A percentile compares a stretch with the other conserved stretches of the same genome.
phyloP scores from a whole-genome alignment of 1,284 basidiomycete genomes.

The Rhizoctonia solani region DNA sequence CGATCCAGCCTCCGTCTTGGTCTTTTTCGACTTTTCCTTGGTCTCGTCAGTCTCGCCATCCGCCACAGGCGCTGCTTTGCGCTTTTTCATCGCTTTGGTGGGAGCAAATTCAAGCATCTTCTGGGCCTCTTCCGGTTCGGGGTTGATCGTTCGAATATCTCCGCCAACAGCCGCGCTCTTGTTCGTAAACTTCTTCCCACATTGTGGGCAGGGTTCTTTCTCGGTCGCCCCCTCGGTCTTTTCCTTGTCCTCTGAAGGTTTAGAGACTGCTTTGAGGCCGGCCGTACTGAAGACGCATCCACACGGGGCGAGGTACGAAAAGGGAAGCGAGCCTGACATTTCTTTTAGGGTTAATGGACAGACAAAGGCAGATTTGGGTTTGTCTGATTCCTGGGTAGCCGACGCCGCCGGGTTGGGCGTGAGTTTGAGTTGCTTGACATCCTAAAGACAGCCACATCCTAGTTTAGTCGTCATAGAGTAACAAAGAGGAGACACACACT shows the following conservation, averaged over 20 bases:
- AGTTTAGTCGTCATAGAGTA: not conserved
- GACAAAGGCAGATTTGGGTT: constrained; percentile 64
- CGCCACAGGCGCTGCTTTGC: constrained; percentile 48
- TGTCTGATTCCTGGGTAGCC: constrained; percentile 47
- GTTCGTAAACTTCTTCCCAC: constrained; percentile 64
- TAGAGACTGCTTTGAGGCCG: constrained; percentile 66
- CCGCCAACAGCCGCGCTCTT: constrained; percentile 43
- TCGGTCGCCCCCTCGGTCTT: constrained; percentile 35
- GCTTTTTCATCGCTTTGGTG: constrained; percentile 61
- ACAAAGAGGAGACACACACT: constrained; percentile 52
- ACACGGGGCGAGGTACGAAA: constrained; percentile 82
- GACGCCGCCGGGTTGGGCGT: constrained; percentile 65
- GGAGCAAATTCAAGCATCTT: constrained; percentile 59
- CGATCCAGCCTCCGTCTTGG: constrained; percentile 41
- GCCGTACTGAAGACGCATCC: constrained; percentile 87
- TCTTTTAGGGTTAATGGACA: constrained; percentile 90
- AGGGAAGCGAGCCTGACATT: constrained; percentile 89
- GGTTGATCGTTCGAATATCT: constrained; percentile 67
- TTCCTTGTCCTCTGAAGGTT: constrained; percentile 46
- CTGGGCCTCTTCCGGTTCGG: constrained; percentile 61
- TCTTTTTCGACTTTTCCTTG: constrained; percentile 52
- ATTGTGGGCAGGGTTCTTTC: constrained; percentile 72
- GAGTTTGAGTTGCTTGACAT: constrained; percentile 80
- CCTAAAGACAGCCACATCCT: constrained; percentile 53
- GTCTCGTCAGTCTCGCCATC: constrained; percentile 47